Conservation (phyloP, 2,329 filamentous ascomycete species). For the Fusarium concolor region DNA sequence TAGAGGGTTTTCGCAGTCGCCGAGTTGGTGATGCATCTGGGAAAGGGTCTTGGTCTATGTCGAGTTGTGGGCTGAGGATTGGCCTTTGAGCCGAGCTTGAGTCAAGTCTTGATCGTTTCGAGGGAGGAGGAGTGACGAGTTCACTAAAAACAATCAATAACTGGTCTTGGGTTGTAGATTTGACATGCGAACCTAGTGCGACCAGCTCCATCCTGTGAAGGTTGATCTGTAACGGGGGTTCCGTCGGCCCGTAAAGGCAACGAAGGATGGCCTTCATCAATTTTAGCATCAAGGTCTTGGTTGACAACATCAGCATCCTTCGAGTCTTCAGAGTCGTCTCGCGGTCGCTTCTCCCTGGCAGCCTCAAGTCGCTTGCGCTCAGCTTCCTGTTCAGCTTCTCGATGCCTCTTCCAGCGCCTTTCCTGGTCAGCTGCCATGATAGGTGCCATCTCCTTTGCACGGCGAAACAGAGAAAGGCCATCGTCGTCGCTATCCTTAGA, state of each 20-base stretch:
- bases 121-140: conserved; percentile 53
- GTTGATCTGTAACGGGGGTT: conserved; percentile 22
- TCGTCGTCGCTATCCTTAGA: conserved; percentile 47
- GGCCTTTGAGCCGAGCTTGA: conserved; percentile 37
- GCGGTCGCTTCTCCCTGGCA: conserved; percentile 37
- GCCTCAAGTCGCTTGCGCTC: conserved; percentile 29
- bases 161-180: neutral
- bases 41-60: conserved; percentile 25
- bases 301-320: neutral
- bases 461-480: conserved; percentile 62
- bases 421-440: conserved; percentile 57
- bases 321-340: conserved; percentile 33
- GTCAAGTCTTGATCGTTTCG: conserved; percentile 52
- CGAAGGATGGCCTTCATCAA: neutral
- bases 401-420: conserved; percentile 45
- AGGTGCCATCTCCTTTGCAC: conserved; percentile 62
- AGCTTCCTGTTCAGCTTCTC: conserved; percentile 36
- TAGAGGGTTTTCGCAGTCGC: conserved; percentile 9
- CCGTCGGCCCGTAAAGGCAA: neutral
- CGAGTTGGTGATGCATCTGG: conserved; percentile 41
- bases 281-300: neutral
- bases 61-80: conserved; percentile 26
- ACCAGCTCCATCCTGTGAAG: conserved; percentile 23
- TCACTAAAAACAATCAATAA: conserved; percentile 46
- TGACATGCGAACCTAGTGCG: conserved; percentile 38